Percentiles rank a stretch among this genome's conserved stretches.
phyloP scores from a whole-genome alignment of 1,139 yeast genomes.

The Suhomyces panamericanus region DNA sequence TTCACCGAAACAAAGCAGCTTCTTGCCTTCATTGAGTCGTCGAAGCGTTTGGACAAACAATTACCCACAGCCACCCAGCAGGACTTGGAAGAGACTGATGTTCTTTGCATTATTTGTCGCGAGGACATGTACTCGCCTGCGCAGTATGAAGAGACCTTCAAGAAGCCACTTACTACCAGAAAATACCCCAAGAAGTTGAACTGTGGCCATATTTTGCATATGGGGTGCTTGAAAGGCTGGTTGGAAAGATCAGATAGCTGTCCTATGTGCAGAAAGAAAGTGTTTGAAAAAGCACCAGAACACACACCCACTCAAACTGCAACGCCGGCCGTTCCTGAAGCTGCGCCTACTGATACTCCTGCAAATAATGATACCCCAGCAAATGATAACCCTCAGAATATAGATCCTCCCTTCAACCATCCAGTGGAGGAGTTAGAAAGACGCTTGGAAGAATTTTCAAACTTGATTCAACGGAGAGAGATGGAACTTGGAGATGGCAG shows the following conservation, averaged over 20 bases:
- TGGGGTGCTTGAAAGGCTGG: slow-evolving; percentile 93
- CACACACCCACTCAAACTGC: slow-evolving; percentile 6
- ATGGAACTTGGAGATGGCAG: neutral
- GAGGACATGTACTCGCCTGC: slow-evolving; percentile 67
- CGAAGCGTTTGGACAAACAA: slow-evolving; percentile 64
- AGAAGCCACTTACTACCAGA: slow-evolving; percentile 37
- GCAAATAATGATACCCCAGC: neutral
- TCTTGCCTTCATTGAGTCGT: slow-evolving; percentile 56
- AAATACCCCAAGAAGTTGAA: slow-evolving; percentile 69
- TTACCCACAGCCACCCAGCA: slow-evolving; percentile 59
- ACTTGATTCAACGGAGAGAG: slow-evolving; percentile 7
- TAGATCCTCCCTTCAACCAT: slow-evolving; percentile 9
- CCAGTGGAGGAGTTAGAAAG: slow-evolving; percentile 12
- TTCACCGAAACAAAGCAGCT: slow-evolving; percentile 54
- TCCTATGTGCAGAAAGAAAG: slow-evolving; percentile 87
- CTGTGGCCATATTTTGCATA: slow-evolving; percentile 87
- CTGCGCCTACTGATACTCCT: slow-evolving; percentile 2
- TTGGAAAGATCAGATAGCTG: slow-evolving; percentile 86
- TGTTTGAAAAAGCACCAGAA: slow-evolving; percentile 28
- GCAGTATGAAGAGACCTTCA: slow-evolving; percentile 25
- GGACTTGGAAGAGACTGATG: slow-evolving; percentile 61
- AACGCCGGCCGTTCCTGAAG: slow-evolving; percentile 7
- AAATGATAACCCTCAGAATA: slow-evolving; percentile 3
- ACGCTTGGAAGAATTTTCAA: slow-evolving; percentile 12
- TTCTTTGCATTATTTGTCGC: slow-evolving; percentile 78